Evolutionary conservation across 2,329 filamentous ascomycete species (phyloP).

Genomic region (Fusarium temperatum): DNA sequence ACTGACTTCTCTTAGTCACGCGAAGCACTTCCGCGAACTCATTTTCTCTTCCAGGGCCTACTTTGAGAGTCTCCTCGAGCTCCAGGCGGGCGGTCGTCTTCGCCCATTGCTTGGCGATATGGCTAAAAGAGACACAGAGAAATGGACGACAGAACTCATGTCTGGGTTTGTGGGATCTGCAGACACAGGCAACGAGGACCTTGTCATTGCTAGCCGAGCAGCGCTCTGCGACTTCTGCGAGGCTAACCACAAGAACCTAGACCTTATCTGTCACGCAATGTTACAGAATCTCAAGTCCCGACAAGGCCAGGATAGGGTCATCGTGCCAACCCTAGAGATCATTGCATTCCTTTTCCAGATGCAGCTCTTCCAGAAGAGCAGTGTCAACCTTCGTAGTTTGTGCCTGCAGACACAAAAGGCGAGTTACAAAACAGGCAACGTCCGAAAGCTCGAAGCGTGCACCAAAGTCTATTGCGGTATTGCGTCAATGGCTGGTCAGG

Average conservation of each 20-base stretch:
- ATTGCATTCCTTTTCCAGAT: constrained; percentile 79
- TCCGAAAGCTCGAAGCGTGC: constrained; percentile 82
- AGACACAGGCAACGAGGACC: constrained; percentile 79
- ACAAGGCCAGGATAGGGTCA: constrained; percentile 72
- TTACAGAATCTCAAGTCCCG: constrained; percentile 62
- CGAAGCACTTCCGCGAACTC: constrained; percentile 48
- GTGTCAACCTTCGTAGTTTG: constrained; percentile 62
- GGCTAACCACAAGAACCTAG: constrained; percentile 50
- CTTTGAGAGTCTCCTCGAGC: constrained; percentile 63
- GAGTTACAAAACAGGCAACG: constrained; percentile 83
- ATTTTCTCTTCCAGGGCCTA: constrained; percentile 69
- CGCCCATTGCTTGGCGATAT: constrained; percentile 49
- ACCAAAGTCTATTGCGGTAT: constrained; percentile 81
- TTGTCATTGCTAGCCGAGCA: constrained; percentile 74
- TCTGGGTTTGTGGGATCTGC: constrained; percentile 77
- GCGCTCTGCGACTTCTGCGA: constrained; percentile 68
- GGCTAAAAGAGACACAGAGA: constrained; percentile 42
- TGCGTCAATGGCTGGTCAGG: constrained; percentile 49
- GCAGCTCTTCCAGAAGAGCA: constrained; percentile 55
- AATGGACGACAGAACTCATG: constrained; percentile 64
- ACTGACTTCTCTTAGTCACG: constrained; percentile 46
- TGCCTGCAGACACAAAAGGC: constrained; percentile 79
- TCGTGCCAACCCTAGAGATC: constrained; percentile 80
- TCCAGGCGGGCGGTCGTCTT: constrained; percentile 52
- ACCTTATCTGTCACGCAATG: constrained; percentile 61